These are phyloP conservation scores for Albizia julibrissin DNA, from an alignment of 306 rosid species.

Conservation along the genomic window DNA sequence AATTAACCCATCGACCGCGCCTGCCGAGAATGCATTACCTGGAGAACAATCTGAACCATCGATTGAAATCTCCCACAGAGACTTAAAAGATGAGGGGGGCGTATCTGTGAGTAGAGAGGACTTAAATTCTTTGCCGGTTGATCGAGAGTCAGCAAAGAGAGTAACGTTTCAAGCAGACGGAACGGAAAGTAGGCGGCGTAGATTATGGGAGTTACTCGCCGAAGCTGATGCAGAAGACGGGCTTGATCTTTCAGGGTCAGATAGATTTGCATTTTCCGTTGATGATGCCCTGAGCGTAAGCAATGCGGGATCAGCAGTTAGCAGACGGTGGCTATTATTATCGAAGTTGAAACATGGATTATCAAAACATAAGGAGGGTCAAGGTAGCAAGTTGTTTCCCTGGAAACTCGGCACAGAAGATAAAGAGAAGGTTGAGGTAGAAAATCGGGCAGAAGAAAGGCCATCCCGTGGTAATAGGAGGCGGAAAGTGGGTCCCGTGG, in stretches of 20 bases:
- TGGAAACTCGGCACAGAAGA: constrained; percentile 72
- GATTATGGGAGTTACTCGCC: constrained; percentile 70
- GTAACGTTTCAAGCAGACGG: constrained; percentile 59
- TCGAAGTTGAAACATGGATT: constrained; percentile 80
- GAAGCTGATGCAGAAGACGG: constrained; percentile 78
- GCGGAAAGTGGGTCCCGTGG: constrained; percentile 79
- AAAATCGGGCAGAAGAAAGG: constrained; percentile 53
- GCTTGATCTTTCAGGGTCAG: constrained; percentile 86
- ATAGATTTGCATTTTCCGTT: constrained; percentile 84
- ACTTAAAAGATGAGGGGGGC: constrained; percentile 10
- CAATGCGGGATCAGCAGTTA: constrained; percentile 67
- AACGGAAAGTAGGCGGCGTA: constrained; percentile 59
- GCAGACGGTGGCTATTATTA: constrained; percentile 67
- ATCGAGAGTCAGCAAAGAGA: constrained; percentile 47
- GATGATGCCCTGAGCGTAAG: constrained; percentile 80
- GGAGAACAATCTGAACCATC: constrained; percentile 31
- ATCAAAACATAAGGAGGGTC: constrained; percentile 75
- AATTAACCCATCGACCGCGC: constrained; percentile 35
- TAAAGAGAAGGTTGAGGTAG: constrained; percentile 70
- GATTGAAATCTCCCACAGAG: background rate
- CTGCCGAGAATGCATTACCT: constrained; percentile 34
- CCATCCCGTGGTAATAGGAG: constrained; percentile 47
- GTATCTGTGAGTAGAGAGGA: constrained; percentile 31
- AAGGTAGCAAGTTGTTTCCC: constrained; percentile 54
- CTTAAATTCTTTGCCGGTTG: constrained; percentile 25